phyloP scores from a whole-genome alignment of 352 stramenopile species.

The Pythium insidiosum region DNA sequence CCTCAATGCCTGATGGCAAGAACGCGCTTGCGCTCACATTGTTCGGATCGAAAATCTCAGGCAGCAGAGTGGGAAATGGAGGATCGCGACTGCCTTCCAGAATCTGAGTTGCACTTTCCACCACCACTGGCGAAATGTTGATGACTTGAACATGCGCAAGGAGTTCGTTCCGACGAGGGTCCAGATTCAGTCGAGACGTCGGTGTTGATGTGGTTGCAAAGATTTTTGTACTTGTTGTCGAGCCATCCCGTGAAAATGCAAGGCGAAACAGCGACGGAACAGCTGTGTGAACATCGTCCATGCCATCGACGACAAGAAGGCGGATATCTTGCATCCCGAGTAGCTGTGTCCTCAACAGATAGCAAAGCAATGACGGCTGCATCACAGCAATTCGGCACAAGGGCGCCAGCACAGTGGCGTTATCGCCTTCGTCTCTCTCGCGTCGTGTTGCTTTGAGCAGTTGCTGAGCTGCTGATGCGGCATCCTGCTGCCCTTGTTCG shows the following conservation, averaged over 20 bases:
- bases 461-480: not conserved
- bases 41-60: slow-evolving; percentile 31
- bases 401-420: too few relatives aligned
- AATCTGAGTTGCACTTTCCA: slow-evolving; percentile 8
- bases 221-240: slow-evolving; percentile 18
- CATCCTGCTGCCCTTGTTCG: not conserved
- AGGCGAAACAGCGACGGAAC: slow-evolving; percentile 47
- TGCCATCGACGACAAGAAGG: slow-evolving; percentile 54
- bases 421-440: too few relatives aligned
- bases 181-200: slow-evolving; percentile 45
- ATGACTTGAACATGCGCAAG: slow-evolving; percentile 54
- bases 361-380: slow-evolving; percentile 35
- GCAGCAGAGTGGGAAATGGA: slow-evolving; percentile 35
- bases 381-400: slow-evolving; percentile 22
- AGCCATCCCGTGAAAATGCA: slow-evolving; percentile 19
- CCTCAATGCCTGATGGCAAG: slow-evolving; percentile 7
- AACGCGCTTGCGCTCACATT: not conserved
- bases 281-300: slow-evolving; percentile 52
- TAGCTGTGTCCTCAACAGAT: slow-evolving; percentile 20
- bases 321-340: slow-evolving; percentile 23
- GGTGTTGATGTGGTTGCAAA: slow-evolving; percentile 49
- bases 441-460: too few relatives aligned
- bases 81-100: slow-evolving; percentile 1
- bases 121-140: slow-evolving; percentile 43
- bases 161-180: slow-evolving; percentile 36